phyloP scores from a whole-genome alignment of 305 asterid species.

The Withania somnifera region DNA sequence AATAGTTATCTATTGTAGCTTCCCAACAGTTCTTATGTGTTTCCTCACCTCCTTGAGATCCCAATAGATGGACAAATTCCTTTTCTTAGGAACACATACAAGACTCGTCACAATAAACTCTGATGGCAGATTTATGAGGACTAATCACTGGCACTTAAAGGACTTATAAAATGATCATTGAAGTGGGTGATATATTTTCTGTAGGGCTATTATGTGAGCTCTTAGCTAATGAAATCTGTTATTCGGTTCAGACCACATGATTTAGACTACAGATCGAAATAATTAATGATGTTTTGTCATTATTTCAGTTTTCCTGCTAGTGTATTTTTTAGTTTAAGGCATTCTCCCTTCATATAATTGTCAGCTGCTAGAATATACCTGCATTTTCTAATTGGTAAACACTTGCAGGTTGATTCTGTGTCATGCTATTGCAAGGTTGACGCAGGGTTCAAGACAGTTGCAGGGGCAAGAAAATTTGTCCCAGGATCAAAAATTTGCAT shows the following conservation, averaged over 20 bases:
- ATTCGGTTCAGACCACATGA: background rate
- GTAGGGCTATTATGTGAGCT: background rate
- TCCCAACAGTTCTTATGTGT: background rate
- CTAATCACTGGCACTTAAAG: background rate
- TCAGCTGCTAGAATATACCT: background rate
- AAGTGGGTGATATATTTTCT: background rate
- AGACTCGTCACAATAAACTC: background rate
- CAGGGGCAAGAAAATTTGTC: constrained; percentile 82
- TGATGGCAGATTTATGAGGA: background rate
- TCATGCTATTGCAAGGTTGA: constrained; percentile 98
- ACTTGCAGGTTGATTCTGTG: constrained; percentile 86
- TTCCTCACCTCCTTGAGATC: background rate
- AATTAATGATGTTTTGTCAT: background rate
- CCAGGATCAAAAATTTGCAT: constrained; percentile 92
- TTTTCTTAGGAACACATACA: background rate
- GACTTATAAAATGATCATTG: background rate
- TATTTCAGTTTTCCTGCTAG: background rate
- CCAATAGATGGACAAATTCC: background rate
- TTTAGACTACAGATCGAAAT: background rate
- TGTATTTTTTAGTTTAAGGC: background rate
- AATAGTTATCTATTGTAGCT: background rate
- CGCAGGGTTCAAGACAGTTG: constrained; percentile 83
- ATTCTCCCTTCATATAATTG: background rate
- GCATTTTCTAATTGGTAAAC: background rate
- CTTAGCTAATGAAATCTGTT: background rate